Evolutionary conservation across 257 asterid species (phyloP).

Genomic region (Rhazya stricta): DNA sequence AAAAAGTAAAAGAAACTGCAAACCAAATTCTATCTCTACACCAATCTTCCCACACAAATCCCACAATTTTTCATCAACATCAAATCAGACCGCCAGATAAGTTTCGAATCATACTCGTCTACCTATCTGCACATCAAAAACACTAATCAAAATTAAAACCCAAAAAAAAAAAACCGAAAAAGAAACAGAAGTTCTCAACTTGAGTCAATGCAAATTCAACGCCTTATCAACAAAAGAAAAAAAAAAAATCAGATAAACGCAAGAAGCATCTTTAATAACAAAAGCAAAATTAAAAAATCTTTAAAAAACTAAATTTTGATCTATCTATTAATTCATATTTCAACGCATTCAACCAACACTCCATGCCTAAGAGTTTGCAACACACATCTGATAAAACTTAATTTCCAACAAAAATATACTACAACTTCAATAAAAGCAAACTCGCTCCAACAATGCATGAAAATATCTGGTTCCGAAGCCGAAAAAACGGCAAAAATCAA

Average conservation of each 20-base stretch:
- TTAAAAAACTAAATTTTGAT: neutral
- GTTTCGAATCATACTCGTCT: neutral
- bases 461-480: neutral
- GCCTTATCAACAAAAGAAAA: neutral
- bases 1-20: neutral
- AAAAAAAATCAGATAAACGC: neutral
- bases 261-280: too few relatives aligned
- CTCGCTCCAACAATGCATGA: slow-evolving; percentile 9
- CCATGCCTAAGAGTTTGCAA: neutral
- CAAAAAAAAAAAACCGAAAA: neutral
- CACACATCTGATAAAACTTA: neutral
- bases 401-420: neutral
- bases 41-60: neutral
- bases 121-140: neutral
- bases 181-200: neutral
- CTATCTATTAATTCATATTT: neutral
- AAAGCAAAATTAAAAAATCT: neutral
- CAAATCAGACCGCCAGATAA: slow-evolving; percentile 11
- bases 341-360: neutral
- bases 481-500: neutral
- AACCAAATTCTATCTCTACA: neutral
- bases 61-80: slow-evolving; percentile 8
- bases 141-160: neutral
- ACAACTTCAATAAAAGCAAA: neutral
- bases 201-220: slow-evolving; percentile 10